Percentiles rank a stretch among this genome's conserved stretches.
Conservation (phyloP, 352 stramenopile species). For the Pythium scleroteichum region DNA sequence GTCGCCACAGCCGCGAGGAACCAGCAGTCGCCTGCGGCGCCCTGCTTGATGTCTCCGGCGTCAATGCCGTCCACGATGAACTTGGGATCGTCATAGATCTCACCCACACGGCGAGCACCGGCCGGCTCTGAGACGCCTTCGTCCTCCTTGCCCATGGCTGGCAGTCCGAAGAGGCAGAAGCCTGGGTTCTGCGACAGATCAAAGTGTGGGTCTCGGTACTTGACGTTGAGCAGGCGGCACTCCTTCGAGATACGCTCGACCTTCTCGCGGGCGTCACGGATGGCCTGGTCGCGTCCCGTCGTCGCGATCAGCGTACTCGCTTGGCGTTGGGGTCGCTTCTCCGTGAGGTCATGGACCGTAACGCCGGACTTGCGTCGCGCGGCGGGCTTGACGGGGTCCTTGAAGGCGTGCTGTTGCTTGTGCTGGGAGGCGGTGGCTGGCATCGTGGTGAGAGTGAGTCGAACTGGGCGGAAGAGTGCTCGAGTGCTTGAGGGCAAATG, state of each 20-base stretch:
- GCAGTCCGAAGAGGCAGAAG: slow-evolving; percentile 35
- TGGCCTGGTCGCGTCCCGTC: slow-evolving; percentile 1
- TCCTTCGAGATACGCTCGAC: slow-evolving; percentile 8
- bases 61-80: slow-evolving; percentile 61
- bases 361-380: not conserved
- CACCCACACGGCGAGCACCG: slow-evolving; percentile 32
- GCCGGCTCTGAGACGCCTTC: slow-evolving; percentile 14
- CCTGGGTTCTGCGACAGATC: slow-evolving; percentile 25
- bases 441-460: not conserved
- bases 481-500: not conserved
- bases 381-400: slow-evolving; percentile 2
- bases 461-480: not conserved
- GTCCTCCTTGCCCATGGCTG: slow-evolving; percentile 12
- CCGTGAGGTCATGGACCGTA: slow-evolving; percentile 6
- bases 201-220: slow-evolving; percentile 50
- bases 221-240: slow-evolving; percentile 30
- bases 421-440: not conserved
- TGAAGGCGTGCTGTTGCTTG: not conserved
- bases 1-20: slow-evolving; percentile 73
- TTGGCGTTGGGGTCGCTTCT: not conserved
- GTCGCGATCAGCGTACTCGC: slow-evolving; percentile 9
- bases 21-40: slow-evolving; percentile 79
- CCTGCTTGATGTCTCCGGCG: slow-evolving; percentile 71
- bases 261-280: not conserved
- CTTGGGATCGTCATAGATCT: slow-evolving; percentile 41